These are phyloP conservation scores for Avena atlantica DNA, from an alignment of 176 grass and related monocot genomes.

Conservation along the genomic window DNA sequence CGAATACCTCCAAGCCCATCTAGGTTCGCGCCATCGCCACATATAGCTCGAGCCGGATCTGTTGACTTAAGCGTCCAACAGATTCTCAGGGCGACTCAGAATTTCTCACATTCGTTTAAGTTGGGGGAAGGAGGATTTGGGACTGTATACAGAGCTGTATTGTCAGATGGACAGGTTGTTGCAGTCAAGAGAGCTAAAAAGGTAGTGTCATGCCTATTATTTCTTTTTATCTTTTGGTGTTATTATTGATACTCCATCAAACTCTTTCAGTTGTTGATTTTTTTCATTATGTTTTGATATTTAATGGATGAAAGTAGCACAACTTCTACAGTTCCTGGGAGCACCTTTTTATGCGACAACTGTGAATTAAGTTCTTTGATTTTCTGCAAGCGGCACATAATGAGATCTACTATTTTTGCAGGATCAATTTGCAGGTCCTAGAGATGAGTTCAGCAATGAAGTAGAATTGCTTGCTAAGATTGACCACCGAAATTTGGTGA, in stretches of 20 bases:
- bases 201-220: conserved; percentile 50
- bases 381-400: conserved; percentile 4
- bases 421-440: conserved; percentile 82
- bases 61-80: conserved; percentile 72
- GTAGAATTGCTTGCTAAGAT: conserved; percentile 95
- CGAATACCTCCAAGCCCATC: conserved; percentile 97
- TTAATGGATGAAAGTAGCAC: neutral
- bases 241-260: conserved; percentile 28
- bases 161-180: conserved; percentile 76
- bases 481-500: conserved; percentile 98
- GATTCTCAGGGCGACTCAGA: conserved; percentile 87
- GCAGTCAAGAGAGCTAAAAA: conserved; percentile 98
- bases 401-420: conserved; percentile 41
- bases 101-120: conserved; percentile 83
- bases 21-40: conserved; percentile 87
- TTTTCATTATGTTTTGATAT: conserved; percentile 23
- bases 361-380: conserved; percentile 35
- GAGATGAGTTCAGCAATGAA: conserved; percentile 96
- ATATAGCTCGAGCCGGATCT: conserved; percentile 71
- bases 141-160: conserved; percentile 82
- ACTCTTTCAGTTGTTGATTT: conserved; percentile 11
- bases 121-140: conserved; percentile 98
- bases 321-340: neutral
- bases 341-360: conserved; percentile 1
- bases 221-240: conserved; percentile 3